Conservation (phyloP, 2,329 filamentous ascomycete genomes). For the Cordyceps farinosa region DNA sequence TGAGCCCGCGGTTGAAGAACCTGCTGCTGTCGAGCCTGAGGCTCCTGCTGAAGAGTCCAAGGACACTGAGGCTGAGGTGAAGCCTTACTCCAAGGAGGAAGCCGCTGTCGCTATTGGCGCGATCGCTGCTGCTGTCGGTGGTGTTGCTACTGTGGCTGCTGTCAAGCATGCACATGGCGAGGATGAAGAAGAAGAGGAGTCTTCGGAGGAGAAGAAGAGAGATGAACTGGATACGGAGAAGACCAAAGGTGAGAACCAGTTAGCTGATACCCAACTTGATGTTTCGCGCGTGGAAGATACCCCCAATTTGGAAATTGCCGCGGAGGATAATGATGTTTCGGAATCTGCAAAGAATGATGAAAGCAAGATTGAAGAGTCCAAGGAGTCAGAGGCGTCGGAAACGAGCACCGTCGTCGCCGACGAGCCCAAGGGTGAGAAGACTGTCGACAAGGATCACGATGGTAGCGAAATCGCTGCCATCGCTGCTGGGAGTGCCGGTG, state of each 20-base stretch:
- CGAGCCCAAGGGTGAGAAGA: slow-evolving; percentile 9
- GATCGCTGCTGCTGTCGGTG: slow-evolving; percentile 2
- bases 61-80: background rate
- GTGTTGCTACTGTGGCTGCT: slow-evolving; percentile 11
- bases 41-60: background rate
- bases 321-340: slow-evolving; percentile 9
- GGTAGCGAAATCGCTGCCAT: slow-evolving; percentile 6
- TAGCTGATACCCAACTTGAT: slow-evolving; percentile 17
- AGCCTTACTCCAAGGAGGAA: background rate
- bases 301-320: slow-evolving; percentile 11
- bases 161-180: slow-evolving; percentile 1
- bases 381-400: slow-evolving; percentile 14
- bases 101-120: slow-evolving; percentile 2
- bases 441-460: background rate
- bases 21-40: slow-evolving; percentile 3
- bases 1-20: background rate
- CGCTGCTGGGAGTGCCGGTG: background rate
- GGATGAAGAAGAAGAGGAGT: slow-evolving; percentile 12
- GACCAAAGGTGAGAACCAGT: slow-evolving; percentile 22
- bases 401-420: slow-evolving; percentile 15
- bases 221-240: slow-evolving; percentile 21
- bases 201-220: slow-evolving; percentile 5
- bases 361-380: slow-evolving; percentile 9
- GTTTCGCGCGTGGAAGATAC: slow-evolving; percentile 16
- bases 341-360: slow-evolving; percentile 10